Conservation (phyloP, 1,284 basidiomycete species). For the Psilocybe mexicana region DNA sequence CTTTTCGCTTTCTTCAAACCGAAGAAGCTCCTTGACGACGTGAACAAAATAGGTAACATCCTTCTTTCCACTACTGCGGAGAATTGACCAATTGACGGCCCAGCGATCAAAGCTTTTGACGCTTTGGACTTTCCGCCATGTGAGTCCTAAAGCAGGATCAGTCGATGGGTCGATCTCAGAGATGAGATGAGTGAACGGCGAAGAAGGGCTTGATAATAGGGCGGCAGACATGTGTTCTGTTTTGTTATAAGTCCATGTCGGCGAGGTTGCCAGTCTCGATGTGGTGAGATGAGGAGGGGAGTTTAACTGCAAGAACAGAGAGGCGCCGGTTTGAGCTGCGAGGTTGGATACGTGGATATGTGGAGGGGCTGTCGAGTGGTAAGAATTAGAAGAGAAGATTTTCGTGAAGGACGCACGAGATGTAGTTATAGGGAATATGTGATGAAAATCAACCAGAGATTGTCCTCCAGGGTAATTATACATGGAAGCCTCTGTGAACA, state of each 20-base stretch:
- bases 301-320: conserved; percentile 81
- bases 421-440: conserved; percentile 34
- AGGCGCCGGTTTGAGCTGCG: conserved; percentile 89
- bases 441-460: conserved; percentile 69
- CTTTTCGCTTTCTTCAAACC: conserved; percentile 44
- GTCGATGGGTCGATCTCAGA: conserved; percentile 37
- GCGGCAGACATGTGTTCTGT: conserved; percentile 61
- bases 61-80: not conserved
- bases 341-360: conserved; percentile 81
- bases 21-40: conserved; percentile 31
- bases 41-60: conserved; percentile 19
- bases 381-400: not conserved
- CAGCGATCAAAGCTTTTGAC: conserved; percentile 50
- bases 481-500: conserved; percentile 62
- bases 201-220: conserved; percentile 39
- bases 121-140: conserved; percentile 45
- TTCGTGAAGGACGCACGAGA: conserved; percentile 27
- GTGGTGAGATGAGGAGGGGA: conserved; percentile 47
- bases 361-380: conserved; percentile 28
- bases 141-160: conserved; percentile 18
- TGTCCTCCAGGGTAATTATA: conserved; percentile 91
- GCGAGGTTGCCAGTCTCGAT: conserved; percentile 4
- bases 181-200: conserved; percentile 62
- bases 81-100: conserved; percentile 21
- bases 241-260: conserved; percentile 74